A percentile compares a stretch with the other conserved stretches of the same genome.
Conservation (phyloP, 345 rosid genomes). For the Syzygium grande region DNA sequence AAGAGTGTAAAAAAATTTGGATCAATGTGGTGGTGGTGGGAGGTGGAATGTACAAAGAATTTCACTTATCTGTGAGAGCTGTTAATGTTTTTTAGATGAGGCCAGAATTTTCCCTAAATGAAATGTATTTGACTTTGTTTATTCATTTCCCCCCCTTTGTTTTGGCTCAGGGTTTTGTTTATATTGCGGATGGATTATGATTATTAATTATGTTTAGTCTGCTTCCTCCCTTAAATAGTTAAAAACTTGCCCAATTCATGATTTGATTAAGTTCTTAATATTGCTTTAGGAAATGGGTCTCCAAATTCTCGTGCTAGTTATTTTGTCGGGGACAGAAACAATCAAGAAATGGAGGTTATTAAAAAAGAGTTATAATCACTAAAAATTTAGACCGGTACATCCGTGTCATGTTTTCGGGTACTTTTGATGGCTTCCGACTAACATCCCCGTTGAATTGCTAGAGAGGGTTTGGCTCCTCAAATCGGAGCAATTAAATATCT, state of each 20-base stretch:
- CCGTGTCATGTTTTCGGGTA: background rate
- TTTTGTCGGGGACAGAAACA: background rate
- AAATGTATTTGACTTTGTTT: background rate
- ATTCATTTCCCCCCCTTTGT: background rate
- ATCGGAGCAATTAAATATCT: background rate
- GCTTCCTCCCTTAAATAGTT: background rate
- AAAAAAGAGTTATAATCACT: background rate
- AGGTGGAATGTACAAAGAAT: slow-evolving; percentile 45
- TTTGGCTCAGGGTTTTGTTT: background rate
- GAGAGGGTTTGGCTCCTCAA: background rate
- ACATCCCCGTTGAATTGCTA: background rate
- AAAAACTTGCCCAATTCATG: background rate
- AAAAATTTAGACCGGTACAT: background rate
- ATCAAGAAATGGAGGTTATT: background rate
- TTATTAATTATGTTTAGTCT: background rate
- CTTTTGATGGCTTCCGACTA: background rate
- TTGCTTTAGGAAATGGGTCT: background rate
- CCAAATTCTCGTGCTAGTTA: background rate
- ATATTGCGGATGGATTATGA: background rate
- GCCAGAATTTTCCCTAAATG: slow-evolving; percentile 10
- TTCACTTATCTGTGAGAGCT: slow-evolving; percentile 43
- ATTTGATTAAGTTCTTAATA: background rate
- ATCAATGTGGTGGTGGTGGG: background rate
- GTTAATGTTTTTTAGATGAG: slow-evolving; percentile 33
- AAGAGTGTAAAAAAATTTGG: slow-evolving; percentile 43